Evolutionary conservation across 306 rosid species (phyloP), one percentile per base, ranked within the genome.

Genomic region (Gynostemma pentaphyllum): DNA sequence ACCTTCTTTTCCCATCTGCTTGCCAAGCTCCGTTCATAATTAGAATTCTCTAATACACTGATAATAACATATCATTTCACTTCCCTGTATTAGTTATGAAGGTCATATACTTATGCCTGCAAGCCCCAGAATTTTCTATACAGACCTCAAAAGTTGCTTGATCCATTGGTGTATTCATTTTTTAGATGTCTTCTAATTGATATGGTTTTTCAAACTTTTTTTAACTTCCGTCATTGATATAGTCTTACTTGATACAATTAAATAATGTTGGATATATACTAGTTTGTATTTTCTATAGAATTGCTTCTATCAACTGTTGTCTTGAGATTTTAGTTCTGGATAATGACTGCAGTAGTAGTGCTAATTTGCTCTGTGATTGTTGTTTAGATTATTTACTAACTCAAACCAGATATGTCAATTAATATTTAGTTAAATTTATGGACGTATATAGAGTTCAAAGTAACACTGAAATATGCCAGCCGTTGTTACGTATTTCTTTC

Each of bases 401-500:
- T 51, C 29, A 28, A 54, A 29, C 29, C 23, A 28, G 61, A 54
- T 30, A 7, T 13, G 30, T n/a, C 41, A 29, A 54, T 28, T 22
- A 28, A 14, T 41, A 30, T 54, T 54, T 29, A 51, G 15, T 54
- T 54, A 54, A 29, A 40, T 54, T 54, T 24, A 29, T 4, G n/a
- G 14, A 13, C 28, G 30, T n/a, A 0, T 54, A 28, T 54, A 4
- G 24, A 53, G 24, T 29, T 24, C 1, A 28, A n/a, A 23, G 28
- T 54, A 54, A 8, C 28, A 54, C 39, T 54, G 23, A 15, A 30
- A 16, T 36, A 29, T 29, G 24, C 13, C n/a, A 28, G 12, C 15
- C 30, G 8, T 52, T 68, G 29, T 34, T 60, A 72, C 47, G 15
- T 80, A 32, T 36, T 26, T 69, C 52, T 22, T 22, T 34, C 48